Evolutionary conservation across 2,329 filamentous ascomycete species (phyloP).

Genomic region (Thielaviopsis euricoi): DNA sequence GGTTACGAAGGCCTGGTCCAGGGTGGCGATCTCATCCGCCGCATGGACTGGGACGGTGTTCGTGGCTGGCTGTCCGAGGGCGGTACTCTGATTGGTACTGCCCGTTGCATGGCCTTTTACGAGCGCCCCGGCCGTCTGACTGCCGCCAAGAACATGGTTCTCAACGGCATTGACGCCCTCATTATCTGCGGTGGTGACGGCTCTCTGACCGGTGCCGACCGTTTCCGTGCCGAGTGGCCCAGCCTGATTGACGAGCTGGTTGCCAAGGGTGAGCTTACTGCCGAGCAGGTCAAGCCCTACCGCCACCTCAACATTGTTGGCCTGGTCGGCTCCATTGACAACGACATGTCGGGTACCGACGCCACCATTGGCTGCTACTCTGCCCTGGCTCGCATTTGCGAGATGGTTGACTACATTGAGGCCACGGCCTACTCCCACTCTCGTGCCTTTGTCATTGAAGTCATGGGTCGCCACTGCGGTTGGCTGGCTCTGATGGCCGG

Average conservation of each 20-base stretch:
- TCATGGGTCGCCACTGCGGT: constrained; percentile 96
- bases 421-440: constrained; percentile 90
- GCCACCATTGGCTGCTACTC: constrained; percentile 96
- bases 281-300: constrained; percentile 58
- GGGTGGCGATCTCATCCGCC: constrained; percentile 72
- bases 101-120: constrained; percentile 82
- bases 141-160: constrained; percentile 87
- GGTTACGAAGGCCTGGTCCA: constrained; percentile 91
- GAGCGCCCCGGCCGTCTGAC: constrained; percentile 68
- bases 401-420: constrained; percentile 93
- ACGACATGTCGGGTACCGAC: constrained; percentile 92
- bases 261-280: constrained; percentile 49
- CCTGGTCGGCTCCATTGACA: constrained; percentile 93
- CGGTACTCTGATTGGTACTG: constrained; percentile 89
- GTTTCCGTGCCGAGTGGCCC: constrained; percentile 85
- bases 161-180: constrained; percentile 84
- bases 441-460: constrained; percentile 90
- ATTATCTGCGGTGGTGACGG: constrained; percentile 96
- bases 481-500: constrained; percentile 95
- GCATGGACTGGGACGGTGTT: constrained; percentile 86
- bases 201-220: constrained; percentile 86
- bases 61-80: constrained; percentile 87
- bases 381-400: constrained; percentile 79
- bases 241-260: constrained; percentile 76
- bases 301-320: constrained; percentile 89